These are phyloP conservation scores for Acacia pycnantha DNA, from an alignment of 331 rosid genomes.

Conservation along the genomic window DNA sequence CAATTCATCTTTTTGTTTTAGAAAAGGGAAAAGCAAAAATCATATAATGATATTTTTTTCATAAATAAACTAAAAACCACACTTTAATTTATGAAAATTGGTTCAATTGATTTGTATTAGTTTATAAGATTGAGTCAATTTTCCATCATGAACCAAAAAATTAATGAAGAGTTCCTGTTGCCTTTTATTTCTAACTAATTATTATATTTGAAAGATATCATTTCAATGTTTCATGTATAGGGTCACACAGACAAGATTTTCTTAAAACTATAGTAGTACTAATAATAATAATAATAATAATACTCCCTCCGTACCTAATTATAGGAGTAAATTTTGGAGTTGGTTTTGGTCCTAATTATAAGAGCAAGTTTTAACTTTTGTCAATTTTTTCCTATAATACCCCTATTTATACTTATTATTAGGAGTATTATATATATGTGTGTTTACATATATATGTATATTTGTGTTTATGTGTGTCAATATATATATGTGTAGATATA, in stretches of 20 bases:
- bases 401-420: too few species aligned
- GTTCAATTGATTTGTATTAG: conserved; percentile 11
- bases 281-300: not conserved
- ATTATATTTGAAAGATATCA: not conserved
- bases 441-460: too few species aligned
- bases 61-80: conserved; percentile 44
- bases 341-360: too few species aligned
- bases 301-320: too few species aligned
- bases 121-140: not conserved
- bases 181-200: not conserved
- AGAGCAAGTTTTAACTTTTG: too few species aligned
- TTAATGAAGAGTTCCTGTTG: not conserved
- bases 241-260: not conserved
- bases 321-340: too few species aligned
- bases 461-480: too few species aligned
- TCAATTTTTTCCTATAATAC: too few species aligned
- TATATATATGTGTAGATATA: too few species aligned
- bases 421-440: too few species aligned
- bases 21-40: conserved; percentile 12
- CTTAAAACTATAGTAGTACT: not conserved
- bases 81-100: conserved; percentile 22
- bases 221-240: not conserved
- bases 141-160: not conserved
- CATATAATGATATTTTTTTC: conserved; percentile 18
- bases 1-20: conserved; percentile 8